Conservation (phyloP, 257 asterid genomes). For the Solanum bulbocastanum region DNA sequence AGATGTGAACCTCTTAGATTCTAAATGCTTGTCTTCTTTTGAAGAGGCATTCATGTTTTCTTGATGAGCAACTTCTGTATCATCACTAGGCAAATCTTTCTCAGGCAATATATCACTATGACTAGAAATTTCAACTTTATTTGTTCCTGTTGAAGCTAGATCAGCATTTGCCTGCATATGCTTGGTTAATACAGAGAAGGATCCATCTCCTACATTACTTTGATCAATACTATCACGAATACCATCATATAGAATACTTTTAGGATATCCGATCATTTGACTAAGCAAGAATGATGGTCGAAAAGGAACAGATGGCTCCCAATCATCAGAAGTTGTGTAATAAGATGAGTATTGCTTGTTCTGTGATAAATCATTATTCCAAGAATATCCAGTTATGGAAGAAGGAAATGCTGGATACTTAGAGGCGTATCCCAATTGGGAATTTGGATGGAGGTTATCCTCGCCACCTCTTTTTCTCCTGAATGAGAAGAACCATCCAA, state of each 20-base stretch:
- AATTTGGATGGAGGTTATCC: neutral
- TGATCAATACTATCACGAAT: constrained; percentile 12
- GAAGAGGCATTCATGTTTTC: constrained; percentile 6
- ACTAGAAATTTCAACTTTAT: constrained; percentile 5
- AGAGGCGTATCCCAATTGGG: constrained; percentile 20
- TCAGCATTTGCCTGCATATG: constrained; percentile 18
- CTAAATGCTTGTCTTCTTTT: constrained; percentile 31
- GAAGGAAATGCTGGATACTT: constrained; percentile 28
- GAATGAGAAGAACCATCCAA: constrained; percentile 6
- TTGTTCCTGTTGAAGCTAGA: constrained; percentile 2
- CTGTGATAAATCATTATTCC: constrained; percentile 3
- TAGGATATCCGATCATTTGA: constrained; percentile 35
- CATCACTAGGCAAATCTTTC: neutral
- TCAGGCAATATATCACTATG: neutral
- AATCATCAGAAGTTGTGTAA: constrained; percentile 26
- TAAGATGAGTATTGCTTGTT: constrained; percentile 4
- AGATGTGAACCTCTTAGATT: constrained; percentile 27
- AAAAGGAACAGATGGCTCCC: constrained; percentile 79
- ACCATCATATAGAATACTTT: constrained; percentile 27
- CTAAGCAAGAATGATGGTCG: constrained; percentile 51
- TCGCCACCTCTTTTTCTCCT: neutral
- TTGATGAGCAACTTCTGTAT: constrained; percentile 3
- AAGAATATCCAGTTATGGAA: constrained; percentile 27
- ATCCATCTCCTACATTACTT: constrained; percentile 10
- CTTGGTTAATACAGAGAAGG: constrained; percentile 19